A percentile compares a stretch with the other conserved stretches of the same genome.
phyloP scores from a whole-genome alignment of 768 basidiomycete species.

The Psilocybe cubensis region DNA sequence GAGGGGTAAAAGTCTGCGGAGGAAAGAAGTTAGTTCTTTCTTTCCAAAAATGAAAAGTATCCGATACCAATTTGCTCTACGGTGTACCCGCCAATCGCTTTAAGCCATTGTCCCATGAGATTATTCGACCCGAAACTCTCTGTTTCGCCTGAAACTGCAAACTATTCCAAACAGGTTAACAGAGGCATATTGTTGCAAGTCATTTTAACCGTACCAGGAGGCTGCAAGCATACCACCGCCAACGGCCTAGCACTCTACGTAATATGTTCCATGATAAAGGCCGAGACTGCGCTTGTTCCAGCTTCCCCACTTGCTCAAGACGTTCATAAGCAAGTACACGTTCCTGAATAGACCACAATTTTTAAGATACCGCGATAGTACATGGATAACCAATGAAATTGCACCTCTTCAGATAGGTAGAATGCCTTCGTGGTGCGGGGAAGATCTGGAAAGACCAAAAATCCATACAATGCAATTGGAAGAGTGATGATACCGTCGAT shows the following conservation, averaged over 20 bases:
- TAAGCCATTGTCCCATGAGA: slow-evolving; percentile 75
- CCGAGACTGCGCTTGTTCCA: slow-evolving; percentile 41
- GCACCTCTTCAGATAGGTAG: slow-evolving; percentile 62
- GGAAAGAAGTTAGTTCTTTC: neutral
- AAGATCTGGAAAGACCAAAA: slow-evolving; percentile 72
- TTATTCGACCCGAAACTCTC: slow-evolving; percentile 74
- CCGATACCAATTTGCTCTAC: slow-evolving; percentile 60
- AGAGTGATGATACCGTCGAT: slow-evolving; percentile 74
- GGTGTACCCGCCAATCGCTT: slow-evolving; percentile 61
- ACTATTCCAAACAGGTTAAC: slow-evolving; percentile 37
- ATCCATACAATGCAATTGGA: slow-evolving; percentile 74
- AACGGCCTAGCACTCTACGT: slow-evolving; percentile 54
- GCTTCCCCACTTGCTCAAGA: slow-evolving; percentile 34
- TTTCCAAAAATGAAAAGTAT: neutral
- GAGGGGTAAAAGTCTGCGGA: slow-evolving; percentile 52
- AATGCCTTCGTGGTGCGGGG: slow-evolving; percentile 66
- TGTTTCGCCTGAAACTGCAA: slow-evolving; percentile 67
- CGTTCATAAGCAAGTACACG: slow-evolving; percentile 55
- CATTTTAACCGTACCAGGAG: slow-evolving; percentile 46
- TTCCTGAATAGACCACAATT: slow-evolving; percentile 43
- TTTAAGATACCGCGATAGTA: neutral
- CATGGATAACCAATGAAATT: neutral
- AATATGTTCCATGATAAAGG: slow-evolving; percentile 50
- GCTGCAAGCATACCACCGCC: slow-evolving; percentile 74
- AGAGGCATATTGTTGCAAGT: neutral